Evolutionary conservation across 2,329 filamentous ascomycete genomes (phyloP).

Genomic region (Fusarium sp.): DNA sequence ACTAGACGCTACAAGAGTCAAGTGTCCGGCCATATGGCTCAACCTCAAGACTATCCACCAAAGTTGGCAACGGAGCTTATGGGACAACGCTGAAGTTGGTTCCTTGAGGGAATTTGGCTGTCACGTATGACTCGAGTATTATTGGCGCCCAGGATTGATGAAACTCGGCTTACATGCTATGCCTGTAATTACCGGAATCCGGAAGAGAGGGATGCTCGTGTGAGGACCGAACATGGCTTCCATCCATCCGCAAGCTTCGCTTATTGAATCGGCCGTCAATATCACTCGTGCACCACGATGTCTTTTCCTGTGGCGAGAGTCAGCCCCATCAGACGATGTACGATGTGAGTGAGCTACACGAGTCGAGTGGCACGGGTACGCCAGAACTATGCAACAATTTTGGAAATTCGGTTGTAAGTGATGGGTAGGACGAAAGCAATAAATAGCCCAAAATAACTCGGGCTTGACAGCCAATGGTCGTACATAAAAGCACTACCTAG

Average conservation of each 20-base stretch:
- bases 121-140: not conserved
- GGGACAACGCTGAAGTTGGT: not conserved
- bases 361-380: conserved; percentile 17
- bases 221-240: conserved; percentile 15
- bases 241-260: conserved; percentile 33
- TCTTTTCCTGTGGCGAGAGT: conserved; percentile 32
- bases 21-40: not conserved
- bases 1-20: not conserved
- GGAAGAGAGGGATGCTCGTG: conserved; percentile 17
- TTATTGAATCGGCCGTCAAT: conserved; percentile 34
- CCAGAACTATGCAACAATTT: not conserved
- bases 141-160: conserved; percentile 30
- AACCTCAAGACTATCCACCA: not conserved
- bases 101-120: not conserved
- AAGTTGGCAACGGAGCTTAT: not conserved
- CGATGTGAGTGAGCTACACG: conserved; percentile 21
- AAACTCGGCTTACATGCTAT: conserved; percentile 18
- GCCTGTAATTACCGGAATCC: conserved; percentile 22
- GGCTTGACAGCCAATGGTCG: conserved; percentile 1
- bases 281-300: conserved; percentile 18
- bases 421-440: conserved; percentile 14
- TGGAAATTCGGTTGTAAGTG: conserved; percentile 13
- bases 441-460: conserved; percentile 24
- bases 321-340: conserved; percentile 32
- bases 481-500: not conserved